Conservation (phyloP, 345 rosid species). For the Salix suchowensis region DNA sequence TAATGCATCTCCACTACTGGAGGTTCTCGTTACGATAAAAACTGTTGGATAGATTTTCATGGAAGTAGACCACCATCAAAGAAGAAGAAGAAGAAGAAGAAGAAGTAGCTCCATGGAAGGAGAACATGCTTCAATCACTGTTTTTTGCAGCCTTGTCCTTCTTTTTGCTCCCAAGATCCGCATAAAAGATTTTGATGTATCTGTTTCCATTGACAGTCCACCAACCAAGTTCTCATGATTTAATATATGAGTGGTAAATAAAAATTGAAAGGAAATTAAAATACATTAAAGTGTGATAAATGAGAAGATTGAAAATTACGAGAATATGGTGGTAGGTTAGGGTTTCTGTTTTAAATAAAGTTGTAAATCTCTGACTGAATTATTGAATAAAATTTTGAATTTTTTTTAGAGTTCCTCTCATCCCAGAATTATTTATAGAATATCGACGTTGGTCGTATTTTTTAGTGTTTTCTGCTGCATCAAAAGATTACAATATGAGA, state of each 20-base stretch:
- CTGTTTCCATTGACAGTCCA: neutral
- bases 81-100: neutral
- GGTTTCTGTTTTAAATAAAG: too few relatives aligned
- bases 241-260: neutral
- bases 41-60: neutral
- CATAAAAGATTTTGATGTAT: neutral
- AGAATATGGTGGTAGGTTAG: neutral
- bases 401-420: too few relatives aligned
- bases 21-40: neutral
- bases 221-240: neutral
- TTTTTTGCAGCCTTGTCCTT: neutral
- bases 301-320: slow-evolving; percentile 4
- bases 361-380: too few relatives aligned
- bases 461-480: too few relatives aligned
- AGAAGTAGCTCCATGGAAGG: neutral
- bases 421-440: too few relatives aligned
- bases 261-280: neutral
- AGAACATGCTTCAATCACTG: neutral
- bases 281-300: slow-evolving; percentile 7
- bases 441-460: too few relatives aligned
- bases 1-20: neutral
- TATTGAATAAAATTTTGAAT: too few relatives aligned
- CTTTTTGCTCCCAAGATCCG: neutral
- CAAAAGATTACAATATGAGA: too few relatives aligned
- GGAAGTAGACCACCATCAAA: neutral